Evolutionary conservation across 768 basidiomycete species (phyloP), one percentile per base, ranked within the genome.

Genomic region (Clitopilus passeckerianus): DNA sequence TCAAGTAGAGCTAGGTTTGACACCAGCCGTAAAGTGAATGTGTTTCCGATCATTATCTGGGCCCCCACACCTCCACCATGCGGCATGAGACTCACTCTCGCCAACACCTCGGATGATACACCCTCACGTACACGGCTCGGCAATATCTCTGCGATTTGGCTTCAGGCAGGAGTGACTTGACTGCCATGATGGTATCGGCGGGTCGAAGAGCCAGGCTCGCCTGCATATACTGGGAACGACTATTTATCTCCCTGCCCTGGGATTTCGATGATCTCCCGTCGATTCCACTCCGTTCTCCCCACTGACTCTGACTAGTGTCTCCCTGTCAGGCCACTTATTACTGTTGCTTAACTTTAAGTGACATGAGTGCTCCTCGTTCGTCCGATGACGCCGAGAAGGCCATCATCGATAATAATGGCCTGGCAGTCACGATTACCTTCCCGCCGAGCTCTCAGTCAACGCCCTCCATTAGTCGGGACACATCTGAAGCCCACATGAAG

Each of bases 21-120:
- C 57, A 56, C 60, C 56, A 60, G 57, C 58, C 61, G 34, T 23
- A 22, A 34, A 10, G 18, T 23, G 16, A 50, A 50, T 23, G 20
- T 18, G 46, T 50, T 50, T 50, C 46, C 33, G 37, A 27, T 35
- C 58, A 23, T 58, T 58, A 54, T 61, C 27, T 46, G 43, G 44
- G 6, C 53, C 16, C 6, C 30, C 55, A 14, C 43, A 30, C 57
- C 46, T 35, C 34, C 44, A 46, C 57, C 41, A 56, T 59, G 53
- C 61, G 64, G 65, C 62, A 58, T 59, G 64, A 62, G 57, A 37
- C 53, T 61, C 57, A 56, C 57, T 59, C 65, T 68, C 71, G 71
- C 74, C 66, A 68, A 57, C 68, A 76, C 75, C 62, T 74, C 74
- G 74, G 74, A 60, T 71, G 71, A 72, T 72, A 50, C 64, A 58